Percentiles rank a stretch among this genome's conserved stretches.
Conservation (phyloP, 257 asterid species). For the Verbena officinalis region DNA sequence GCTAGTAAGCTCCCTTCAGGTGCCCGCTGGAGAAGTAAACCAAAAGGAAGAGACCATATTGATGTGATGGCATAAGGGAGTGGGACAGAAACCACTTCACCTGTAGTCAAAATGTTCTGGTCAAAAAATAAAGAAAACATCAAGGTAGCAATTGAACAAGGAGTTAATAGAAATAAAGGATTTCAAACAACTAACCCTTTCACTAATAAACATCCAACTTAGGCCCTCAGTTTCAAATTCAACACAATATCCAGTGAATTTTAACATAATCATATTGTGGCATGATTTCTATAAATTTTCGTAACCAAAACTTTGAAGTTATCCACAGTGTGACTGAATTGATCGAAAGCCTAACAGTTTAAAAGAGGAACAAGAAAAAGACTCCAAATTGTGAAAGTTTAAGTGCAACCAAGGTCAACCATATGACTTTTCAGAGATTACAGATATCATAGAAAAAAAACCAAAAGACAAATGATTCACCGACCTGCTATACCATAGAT, state of each 20-base stretch:
- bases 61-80: slow-evolving; percentile 70
- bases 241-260: slow-evolving; percentile 17
- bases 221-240: slow-evolving; percentile 1
- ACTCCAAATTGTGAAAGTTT: slow-evolving; percentile 9
- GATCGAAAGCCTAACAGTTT: slow-evolving; percentile 19
- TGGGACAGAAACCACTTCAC: slow-evolving; percentile 83
- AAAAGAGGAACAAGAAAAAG: slow-evolving; percentile 21
- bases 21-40: slow-evolving; percentile 84
- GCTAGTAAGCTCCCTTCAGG: slow-evolving; percentile 63
- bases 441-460: slow-evolving; percentile 6
- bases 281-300: not conserved
- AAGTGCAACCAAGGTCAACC: slow-evolving; percentile 15
- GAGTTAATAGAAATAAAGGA: slow-evolving; percentile 13
- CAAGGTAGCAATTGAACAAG: slow-evolving; percentile 22
- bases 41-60: slow-evolving; percentile 95
- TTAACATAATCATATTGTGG: not conserved
- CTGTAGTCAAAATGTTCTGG: slow-evolving; percentile 48
- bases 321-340: slow-evolving; percentile 8
- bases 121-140: slow-evolving; percentile 25
- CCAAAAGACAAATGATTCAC: slow-evolving; percentile 21
- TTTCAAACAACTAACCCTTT: slow-evolving; percentile 7
- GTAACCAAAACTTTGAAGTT: not conserved
- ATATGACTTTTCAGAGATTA: slow-evolving; percentile 3
- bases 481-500: slow-evolving; percentile 73
- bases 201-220: slow-evolving; percentile 9